Evolutionary conservation across 768 basidiomycete genomes (phyloP).

Genomic region (Sporobolomyces pararoseus): DNA sequence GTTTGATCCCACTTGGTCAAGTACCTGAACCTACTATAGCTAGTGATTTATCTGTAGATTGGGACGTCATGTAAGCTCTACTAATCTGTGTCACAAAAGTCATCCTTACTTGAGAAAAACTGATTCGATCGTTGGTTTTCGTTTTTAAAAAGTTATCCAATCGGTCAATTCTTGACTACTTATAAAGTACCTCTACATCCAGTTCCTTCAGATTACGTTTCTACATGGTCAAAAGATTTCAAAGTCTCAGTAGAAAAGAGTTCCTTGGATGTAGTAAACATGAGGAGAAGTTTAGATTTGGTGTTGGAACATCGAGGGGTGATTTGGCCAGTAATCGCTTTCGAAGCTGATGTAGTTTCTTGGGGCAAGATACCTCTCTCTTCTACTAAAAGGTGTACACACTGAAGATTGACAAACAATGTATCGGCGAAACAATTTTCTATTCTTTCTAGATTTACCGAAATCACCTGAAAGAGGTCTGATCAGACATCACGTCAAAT

Average conservation of each 20-base stretch:
- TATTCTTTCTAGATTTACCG: conserved; percentile 35
- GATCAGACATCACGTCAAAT: conserved; percentile 77
- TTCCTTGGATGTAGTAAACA: conserved; percentile 56
- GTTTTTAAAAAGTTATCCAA: conserved; percentile 29
- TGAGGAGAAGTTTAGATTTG: conserved; percentile 67
- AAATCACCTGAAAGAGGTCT: conserved; percentile 69
- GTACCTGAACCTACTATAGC: conserved; percentile 51
- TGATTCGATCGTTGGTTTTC: conserved; percentile 11
- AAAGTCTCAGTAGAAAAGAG: conserved; percentile 61
- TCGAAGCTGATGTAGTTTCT: conserved; percentile 79
- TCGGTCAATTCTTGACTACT: conserved; percentile 70
- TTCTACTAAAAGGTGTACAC: background rate
- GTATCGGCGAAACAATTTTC: too few relatives aligned
- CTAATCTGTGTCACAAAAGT: too few relatives aligned
- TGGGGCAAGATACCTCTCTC: conserved; percentile 62
- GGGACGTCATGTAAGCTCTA: conserved; percentile 73
- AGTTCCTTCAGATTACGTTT: conserved; percentile 53
- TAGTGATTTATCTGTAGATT: conserved; percentile 76
- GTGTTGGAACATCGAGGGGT: conserved; percentile 70
- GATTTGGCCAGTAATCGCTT: conserved; percentile 83
- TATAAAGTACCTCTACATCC: conserved; percentile 63
- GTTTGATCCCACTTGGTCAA: conserved; percentile 57
- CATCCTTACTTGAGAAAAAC: background rate
- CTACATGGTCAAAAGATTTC: conserved; percentile 55
- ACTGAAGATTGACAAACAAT: too few relatives aligned